Evolutionary conservation across 2,329 filamentous ascomycete species (phyloP), one percentile per base, ranked within the genome.

Genomic region (Colletotrichum acutatum): DNA sequence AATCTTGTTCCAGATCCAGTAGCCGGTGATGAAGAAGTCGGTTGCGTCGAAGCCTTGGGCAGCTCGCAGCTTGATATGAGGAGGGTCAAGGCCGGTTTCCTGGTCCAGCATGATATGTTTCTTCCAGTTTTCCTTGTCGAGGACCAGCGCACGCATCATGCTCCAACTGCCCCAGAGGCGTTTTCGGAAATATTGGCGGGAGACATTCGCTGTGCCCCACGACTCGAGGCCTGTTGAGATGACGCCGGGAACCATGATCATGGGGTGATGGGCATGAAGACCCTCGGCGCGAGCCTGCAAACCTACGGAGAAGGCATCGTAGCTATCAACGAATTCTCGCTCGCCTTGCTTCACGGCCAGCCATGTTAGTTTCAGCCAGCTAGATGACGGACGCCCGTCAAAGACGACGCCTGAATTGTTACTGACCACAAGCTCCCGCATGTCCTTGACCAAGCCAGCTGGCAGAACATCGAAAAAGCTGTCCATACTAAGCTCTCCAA

Each of bases 1-100:
- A 74, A 99, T 98, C 84, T 98, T 98, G 84, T 94, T 98, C 95
- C 95, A 98, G 74, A 99, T 98, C 97, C 97, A 99, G 84, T 99
- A 99, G 11, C 91, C 91, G 0, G 91, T 93, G 74, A 93, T 93
- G 83, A 97, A 97, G 85, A 99, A 99, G 83, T 99, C 97, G 12
- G 97, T 95, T 2, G 97, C 97, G 82, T 99, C 97, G 78, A 99
- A 99, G 2, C 97, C 97, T 81, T 98, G 97, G 0, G 97, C 95
- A 9, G 97, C 95, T 49, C 97, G 91, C 24, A 99, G 84, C 84
- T 98, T 98, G 78, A 98, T 91, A 14, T 92, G 91, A 0, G 95
- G 94, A 1, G 97, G 97, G 81, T 99, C 97, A 26, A 99, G 86
- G 0, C 97, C 97, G 0, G 96, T 98, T 49, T 90, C 83, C 81